phyloP scores from a whole-genome alignment of 176 grass and related monocot genomes.

The Metroxylon sagu region DNA sequence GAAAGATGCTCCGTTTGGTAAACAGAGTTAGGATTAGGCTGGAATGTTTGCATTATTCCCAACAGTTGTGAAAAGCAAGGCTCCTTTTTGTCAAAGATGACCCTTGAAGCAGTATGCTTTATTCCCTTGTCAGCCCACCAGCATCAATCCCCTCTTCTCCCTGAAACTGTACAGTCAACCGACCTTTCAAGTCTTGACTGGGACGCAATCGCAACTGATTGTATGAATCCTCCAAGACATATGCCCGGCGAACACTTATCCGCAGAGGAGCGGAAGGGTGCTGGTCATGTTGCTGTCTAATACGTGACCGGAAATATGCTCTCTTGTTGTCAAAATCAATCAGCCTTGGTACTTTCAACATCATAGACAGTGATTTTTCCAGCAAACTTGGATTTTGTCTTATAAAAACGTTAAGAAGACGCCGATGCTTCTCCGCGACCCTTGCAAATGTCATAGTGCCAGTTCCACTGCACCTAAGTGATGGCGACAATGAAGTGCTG shows the following conservation, averaged over 20 bases:
- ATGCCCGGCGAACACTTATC: constrained; percentile 66
- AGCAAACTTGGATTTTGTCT: constrained; percentile 74
- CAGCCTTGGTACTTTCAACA: constrained; percentile 73
- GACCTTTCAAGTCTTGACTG: constrained; percentile 60
- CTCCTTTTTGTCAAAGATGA: constrained; percentile 93
- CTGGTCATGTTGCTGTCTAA: constrained; percentile 66
- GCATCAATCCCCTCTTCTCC: constrained; percentile 90
- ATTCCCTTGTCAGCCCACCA: constrained; percentile 77
- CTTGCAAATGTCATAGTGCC: constrained; percentile 45
- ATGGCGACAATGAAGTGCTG: constrained; percentile 30
- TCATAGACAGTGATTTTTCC: constrained; percentile 78
- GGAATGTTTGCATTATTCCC: constrained; percentile 77
- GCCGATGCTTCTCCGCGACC: constrained; percentile 65
- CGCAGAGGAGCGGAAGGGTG: constrained; percentile 53
- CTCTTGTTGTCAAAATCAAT: constrained; percentile 93
- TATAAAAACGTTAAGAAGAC: constrained; percentile 77
- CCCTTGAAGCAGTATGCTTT: constrained; percentile 78
- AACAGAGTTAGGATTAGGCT: constrained; percentile 78
- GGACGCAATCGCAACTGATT: constrained; percentile 68
- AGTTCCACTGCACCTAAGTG: constrained; percentile 24
- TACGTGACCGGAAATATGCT: constrained; percentile 60
- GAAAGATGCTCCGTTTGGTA: constrained; percentile 88
- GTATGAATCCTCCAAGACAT: constrained; percentile 84
- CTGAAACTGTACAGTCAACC: constrained; percentile 76
- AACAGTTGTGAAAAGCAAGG: constrained; percentile 78